Base-by-base conservation (phyloP, 768 basidiomycete genomes). In the Clitopilus passeckerianus region DNA sequence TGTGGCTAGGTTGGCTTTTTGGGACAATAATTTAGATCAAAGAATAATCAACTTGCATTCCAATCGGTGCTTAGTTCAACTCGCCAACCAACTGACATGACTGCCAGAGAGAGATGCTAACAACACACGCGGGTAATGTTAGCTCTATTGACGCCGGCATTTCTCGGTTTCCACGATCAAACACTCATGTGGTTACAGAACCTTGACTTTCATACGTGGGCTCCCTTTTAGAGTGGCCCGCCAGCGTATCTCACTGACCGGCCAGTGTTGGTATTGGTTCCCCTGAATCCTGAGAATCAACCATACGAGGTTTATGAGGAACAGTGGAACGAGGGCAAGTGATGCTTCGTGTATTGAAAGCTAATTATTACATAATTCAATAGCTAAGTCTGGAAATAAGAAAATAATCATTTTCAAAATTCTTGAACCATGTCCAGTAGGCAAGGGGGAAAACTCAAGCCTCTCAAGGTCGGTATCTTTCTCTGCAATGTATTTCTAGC, bases 391-490 rank as follows among this genome's bases (percentile, higher is more conserved):
- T 14, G 9, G 14, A 43, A 35, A 30, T 52, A 20, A 50, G 16
- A 35, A 35, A 54, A n/a, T 33, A 15, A 22, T 63, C 46, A 50
- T 18, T 18, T 50, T 10, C 20, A n/a, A 16, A 20, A 50, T 22
- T 50, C 46, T 50, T 50, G 46, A 50, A 50, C 46, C 54, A 87
- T 87, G 86, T 75, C 84, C 30, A 74, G 80, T 69, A 82, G 90
- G 76, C 87, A 90, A 78, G 90, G 89, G 62, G 92, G 91, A 69
- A 93, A 94, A 75, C 68, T 87, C 57, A 94, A 94, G 82, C 92
- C 92, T 57, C 74, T 93, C 64, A 93, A 93, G 90, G 91, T 86
- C 61, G 56, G 59, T 30, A 63, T 4, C 24, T 43, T 8, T 30
- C 35, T 18, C 24, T 59, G 22, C 12, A 4, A 56, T 59, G 24